Evolutionary conservation across 2,329 filamentous ascomycete species (phyloP).

Genomic region (Orbilia blumenaviensis): DNA sequence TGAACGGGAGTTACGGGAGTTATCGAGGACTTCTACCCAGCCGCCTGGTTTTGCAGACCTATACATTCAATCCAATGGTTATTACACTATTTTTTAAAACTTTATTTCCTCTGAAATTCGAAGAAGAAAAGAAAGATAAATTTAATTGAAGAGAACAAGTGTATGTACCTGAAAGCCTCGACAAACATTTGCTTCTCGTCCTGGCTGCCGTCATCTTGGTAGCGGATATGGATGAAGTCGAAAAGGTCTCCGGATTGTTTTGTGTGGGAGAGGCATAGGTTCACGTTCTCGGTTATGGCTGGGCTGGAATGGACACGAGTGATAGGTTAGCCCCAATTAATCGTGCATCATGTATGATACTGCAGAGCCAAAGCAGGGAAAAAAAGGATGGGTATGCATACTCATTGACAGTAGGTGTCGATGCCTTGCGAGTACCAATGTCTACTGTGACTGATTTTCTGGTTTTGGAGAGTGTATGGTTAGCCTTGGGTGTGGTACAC

Average conservation of each 20-base stretch:
- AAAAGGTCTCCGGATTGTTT: slow-evolving; percentile 54
- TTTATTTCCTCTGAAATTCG: slow-evolving; percentile 24
- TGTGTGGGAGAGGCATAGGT: slow-evolving; percentile 54
- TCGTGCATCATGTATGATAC: neutral
- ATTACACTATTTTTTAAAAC: neutral
- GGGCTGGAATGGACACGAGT: slow-evolving; percentile 19
- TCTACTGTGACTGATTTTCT: slow-evolving; percentile 52
- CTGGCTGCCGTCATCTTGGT: slow-evolving; percentile 56
- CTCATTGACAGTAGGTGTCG: slow-evolving; percentile 40
- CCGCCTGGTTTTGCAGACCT: slow-evolving; percentile 58
- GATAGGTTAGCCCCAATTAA: slow-evolving; percentile 40
- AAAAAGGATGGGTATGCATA: slow-evolving; percentile 19
- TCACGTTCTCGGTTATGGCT: slow-evolving; percentile 53
- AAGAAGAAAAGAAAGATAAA: neutral
- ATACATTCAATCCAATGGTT: slow-evolving; percentile 26
- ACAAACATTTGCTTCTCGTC: slow-evolving; percentile 57
- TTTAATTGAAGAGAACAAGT: neutral
- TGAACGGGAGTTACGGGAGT: slow-evolving; percentile 53
- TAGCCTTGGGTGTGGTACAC: neutral
- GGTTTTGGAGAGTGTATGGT: neutral
- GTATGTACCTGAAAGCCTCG: slow-evolving; percentile 56
- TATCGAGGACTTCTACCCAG: slow-evolving; percentile 58
- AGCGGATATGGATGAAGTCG: slow-evolving; percentile 58
- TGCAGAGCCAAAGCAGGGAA: no score
- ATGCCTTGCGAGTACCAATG: slow-evolving; percentile 34